phyloP scores from a whole-genome alignment of 306 rosid species.

The Prunus kanzakura region DNA sequence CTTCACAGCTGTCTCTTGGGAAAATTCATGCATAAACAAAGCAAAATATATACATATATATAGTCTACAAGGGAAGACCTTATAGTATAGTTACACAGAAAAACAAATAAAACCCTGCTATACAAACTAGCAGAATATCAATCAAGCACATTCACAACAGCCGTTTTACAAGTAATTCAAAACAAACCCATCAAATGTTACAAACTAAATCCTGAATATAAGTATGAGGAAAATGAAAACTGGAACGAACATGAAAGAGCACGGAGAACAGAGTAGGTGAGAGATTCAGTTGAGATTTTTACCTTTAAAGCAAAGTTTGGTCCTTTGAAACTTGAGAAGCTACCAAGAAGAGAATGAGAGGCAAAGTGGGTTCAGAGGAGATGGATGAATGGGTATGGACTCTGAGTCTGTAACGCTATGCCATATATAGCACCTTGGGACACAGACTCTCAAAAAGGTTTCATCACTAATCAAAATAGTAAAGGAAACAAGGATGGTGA shows the following conservation, averaged over 20 bases:
- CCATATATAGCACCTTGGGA: background rate
- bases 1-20: too few species aligned
- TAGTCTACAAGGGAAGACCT: too few species aligned
- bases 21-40: too few species aligned
- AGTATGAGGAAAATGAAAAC: background rate
- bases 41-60: too few species aligned
- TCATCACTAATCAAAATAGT: too few species aligned
- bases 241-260: background rate
- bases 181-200: slow-evolving; percentile 8
- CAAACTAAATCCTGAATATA: slow-evolving; percentile 32
- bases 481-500: too few species aligned
- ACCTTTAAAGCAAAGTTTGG: slow-evolving; percentile 35
- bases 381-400: background rate
- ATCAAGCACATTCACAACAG: background rate
- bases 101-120: background rate
- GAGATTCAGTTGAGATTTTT: slow-evolving; percentile 13
- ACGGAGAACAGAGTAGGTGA: background rate
- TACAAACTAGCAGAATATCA: background rate
- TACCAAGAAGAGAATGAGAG: slow-evolving; percentile 10
- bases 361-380: slow-evolving; percentile 20
- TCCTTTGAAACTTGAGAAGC: background rate
- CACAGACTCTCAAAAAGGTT: too few species aligned
- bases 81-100: background rate
- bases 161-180: too few species aligned
- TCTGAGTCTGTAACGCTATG: background rate